These are phyloP conservation scores for Cryptococcus hybrid DNA, from an alignment of 1,284 basidiomycete species.

Conservation along the genomic window DNA sequence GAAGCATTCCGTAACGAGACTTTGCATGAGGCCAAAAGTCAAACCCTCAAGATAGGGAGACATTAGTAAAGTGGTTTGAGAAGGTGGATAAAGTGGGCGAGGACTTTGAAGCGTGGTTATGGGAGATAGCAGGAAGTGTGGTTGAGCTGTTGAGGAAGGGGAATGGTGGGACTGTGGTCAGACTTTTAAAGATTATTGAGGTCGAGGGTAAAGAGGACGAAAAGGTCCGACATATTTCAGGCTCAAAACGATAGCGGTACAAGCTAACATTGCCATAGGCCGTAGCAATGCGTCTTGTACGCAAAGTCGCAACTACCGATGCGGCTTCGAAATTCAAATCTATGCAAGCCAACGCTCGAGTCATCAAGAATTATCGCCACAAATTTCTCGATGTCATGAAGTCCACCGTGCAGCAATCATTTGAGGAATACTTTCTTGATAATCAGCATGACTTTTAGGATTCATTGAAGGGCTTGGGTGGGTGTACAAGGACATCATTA, in stretches of 20 bases:
- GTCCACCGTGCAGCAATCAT: constrained; percentile 70
- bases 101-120: constrained; percentile 84
- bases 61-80: constrained; percentile 78
- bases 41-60: constrained; percentile 55
- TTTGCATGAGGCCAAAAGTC: constrained; percentile 86
- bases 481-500: constrained; percentile 93
- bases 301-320: constrained; percentile 84
- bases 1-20: constrained; percentile 92
- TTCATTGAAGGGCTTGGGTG: constrained; percentile 79
- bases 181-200: constrained; percentile 90
- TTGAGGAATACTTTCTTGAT: constrained; percentile 66
- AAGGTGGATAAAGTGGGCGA: constrained; percentile 77
- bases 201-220: constrained; percentile 91
- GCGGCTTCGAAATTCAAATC: constrained; percentile 87
- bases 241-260: too few species aligned
- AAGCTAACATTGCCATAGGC: constrained; percentile 56
- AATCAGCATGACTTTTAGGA: constrained; percentile 63
- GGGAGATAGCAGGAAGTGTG: constrained; percentile 72
- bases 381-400: constrained; percentile 82
- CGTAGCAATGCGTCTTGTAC: constrained; percentile 87
- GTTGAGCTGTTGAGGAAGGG: constrained; percentile 78
- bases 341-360: constrained; percentile 86
- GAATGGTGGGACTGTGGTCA: constrained; percentile 79
- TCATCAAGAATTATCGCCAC: constrained; percentile 94
- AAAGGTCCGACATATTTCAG: constrained; percentile 59